Percentiles rank a stretch among this genome's conserved stretches.
Evolutionary conservation across 192 early-diverging fungal genomes (phyloP).

Genomic region (Geosiphon pyriformis): DNA sequence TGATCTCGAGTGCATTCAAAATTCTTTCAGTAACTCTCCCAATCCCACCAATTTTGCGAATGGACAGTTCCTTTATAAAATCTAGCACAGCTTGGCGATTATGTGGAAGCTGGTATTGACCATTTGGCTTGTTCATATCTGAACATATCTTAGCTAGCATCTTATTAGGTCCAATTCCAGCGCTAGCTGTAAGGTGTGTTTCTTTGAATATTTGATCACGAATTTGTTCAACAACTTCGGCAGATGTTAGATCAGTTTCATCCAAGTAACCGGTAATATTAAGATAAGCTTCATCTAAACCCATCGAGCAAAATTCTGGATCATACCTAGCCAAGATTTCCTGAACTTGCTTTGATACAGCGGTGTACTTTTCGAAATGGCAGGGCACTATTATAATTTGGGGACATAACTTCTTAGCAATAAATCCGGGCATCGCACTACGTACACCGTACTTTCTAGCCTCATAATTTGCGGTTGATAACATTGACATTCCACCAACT

Average conservation of each 20-base stretch:
- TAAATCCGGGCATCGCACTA: constrained; percentile 62
- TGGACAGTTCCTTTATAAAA: constrained; percentile 40
- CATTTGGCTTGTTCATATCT: constrained; percentile 70
- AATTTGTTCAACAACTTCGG: constrained; percentile 42
- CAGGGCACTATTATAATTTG: constrained; percentile 45
- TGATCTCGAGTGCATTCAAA: constrained; percentile 46
- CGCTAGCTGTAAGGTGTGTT: constrained; percentile 40
- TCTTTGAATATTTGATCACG: constrained; percentile 43
- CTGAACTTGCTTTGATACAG: constrained; percentile 39
- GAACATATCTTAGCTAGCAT: constrained; percentile 47
- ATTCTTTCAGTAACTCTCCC: constrained; percentile 54
- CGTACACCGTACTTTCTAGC: constrained; percentile 62
- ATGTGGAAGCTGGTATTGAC: constrained; percentile 49
- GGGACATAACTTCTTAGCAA: constrained; percentile 54
- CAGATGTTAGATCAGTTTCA: constrained; percentile 29
- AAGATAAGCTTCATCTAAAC: constrained; percentile 49
- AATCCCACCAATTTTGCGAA: constrained; percentile 55
- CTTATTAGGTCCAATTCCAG: constrained; percentile 44
- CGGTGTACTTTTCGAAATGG: constrained; percentile 49
- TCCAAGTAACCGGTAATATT: constrained; percentile 42
- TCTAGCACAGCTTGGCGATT: constrained; percentile 34
- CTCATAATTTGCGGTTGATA: constrained; percentile 63
- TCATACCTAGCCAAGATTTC: constrained; percentile 57
- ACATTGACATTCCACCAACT: constrained; percentile 50
- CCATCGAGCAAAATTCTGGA: constrained; percentile 48